These are phyloP conservation scores for Botrytis pseudocinerea DNA, from an alignment of 2,329 filamentous ascomycete species.

Conservation along the genomic window DNA sequence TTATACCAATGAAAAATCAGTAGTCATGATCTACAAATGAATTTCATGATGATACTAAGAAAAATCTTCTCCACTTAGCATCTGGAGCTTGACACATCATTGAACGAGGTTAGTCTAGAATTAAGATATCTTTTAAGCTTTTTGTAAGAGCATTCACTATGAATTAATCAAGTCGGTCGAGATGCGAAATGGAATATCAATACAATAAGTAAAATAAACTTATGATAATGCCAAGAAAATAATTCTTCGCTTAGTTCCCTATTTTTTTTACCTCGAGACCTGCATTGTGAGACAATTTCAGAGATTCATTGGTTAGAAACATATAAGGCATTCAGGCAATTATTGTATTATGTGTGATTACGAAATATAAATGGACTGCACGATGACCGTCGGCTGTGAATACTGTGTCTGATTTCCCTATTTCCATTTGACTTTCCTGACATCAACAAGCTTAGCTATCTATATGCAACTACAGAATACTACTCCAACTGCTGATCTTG, in stretches of 20 bases:
- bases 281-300: no score
- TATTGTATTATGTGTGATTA: background rate
- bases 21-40: no score
- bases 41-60: no score
- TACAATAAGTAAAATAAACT: background rate
- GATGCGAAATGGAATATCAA: background rate
- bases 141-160: background rate
- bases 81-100: no score
- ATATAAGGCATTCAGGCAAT: no score
- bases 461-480: background rate
- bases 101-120: no score
- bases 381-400: background rate
- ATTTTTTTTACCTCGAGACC: background rate
- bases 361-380: background rate
- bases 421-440: background rate
- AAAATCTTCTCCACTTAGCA: no score
- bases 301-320: background rate
- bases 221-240: background rate
- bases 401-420: no score
- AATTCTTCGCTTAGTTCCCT: no score
- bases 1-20: background rate
- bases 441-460: background rate
- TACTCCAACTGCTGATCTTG: background rate
- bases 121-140: background rate
- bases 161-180: background rate